These are phyloP conservation scores for Veloporphyrellus conicus DNA, from an alignment of 1,284 basidiomycete genomes.

Conservation along the genomic window DNA sequence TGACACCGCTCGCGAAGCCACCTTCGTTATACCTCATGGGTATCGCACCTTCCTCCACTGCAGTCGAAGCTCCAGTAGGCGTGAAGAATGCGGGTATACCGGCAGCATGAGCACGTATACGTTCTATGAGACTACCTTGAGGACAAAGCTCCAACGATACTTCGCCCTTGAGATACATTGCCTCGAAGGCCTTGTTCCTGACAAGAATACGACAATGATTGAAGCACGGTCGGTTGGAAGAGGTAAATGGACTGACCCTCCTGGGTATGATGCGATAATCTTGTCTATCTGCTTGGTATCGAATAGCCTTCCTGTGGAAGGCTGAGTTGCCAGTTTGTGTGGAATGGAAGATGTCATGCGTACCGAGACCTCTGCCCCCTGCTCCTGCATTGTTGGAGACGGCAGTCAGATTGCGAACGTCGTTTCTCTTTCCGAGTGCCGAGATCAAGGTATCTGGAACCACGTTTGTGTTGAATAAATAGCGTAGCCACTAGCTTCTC, in stretches of 20 bases:
- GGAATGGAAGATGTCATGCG: conserved; percentile 21
- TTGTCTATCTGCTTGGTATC: conserved; percentile 76
- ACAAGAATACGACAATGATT: conserved; percentile 2
- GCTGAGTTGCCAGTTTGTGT: conserved; percentile 3
- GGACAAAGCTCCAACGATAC: conserved; percentile 86
- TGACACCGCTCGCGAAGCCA: conserved; percentile 60
- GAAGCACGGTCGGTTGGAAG: neutral
- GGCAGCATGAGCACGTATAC: conserved; percentile 86
- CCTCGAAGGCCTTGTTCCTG: conserved; percentile 76
- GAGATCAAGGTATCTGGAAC: conserved; percentile 73
- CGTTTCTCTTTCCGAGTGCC: conserved; percentile 72
- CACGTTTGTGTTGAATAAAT: neutral
- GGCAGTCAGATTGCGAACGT: conserved; percentile 72
- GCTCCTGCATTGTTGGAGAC: conserved; percentile 90
- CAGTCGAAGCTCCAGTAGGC: conserved; percentile 89
- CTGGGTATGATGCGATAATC: conserved; percentile 86
- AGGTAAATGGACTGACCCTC: conserved; percentile 51
- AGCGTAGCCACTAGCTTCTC: neutral
- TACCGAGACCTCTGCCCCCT: conserved; percentile 75
- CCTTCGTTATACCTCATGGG: conserved; percentile 72
- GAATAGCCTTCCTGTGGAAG: conserved; percentile 64
- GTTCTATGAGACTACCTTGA: conserved; percentile 88
- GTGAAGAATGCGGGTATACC: conserved; percentile 97
- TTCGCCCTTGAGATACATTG: conserved; percentile 74
- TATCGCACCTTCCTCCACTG: conserved; percentile 74